Base-by-base conservation (phyloP, 306 rosid species). In the Prunus armeniaca region DNA sequence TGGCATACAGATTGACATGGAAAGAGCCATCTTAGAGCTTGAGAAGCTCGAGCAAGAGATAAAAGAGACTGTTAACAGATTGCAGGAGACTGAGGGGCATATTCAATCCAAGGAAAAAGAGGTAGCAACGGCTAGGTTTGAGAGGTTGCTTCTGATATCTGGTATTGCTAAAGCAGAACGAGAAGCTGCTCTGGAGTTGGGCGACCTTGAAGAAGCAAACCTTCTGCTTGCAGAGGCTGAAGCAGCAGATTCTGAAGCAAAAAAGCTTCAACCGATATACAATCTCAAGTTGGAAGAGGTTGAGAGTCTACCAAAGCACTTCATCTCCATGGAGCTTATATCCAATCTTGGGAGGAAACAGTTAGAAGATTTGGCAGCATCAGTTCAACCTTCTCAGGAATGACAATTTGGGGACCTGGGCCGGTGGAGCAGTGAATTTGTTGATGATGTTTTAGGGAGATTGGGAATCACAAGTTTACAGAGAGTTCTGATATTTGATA, bases 171-270 rank as follows among this genome's bases (percentile, higher is more conserved):
- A 82, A 83, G 93, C 97, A 55, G 97, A 92, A 81, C 82, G 85
- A 78, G 82, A 75, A 24, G 93, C 87, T 2, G 90, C 96, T 45
- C 75, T 85, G 73, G 93, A 90, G 76, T 87, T 88, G 87, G 96
- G 96, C 41, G 89, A 90, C 60, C 63, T 56, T 7, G 96, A 81
- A 87, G 97, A 92, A 85, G 96, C 91, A 72, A 83, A 88, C 81
- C 90, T 90, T 79, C 88, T 92, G 38, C 88, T 78, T 70, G 89
- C 83, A 24, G 97, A 92, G 86, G 93, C 89, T n/a, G 97, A 92
- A 83, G 90, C 91, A 51, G 90, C 93, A 9, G 88, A 84, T 65
- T 67, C 38, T 74, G 97, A 90, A 87, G 96, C 97, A 28, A 81
- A 84, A 66, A 82, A 84, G 67, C 88, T 92, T 78, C 74, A 83